A percentile compares a stretch with the other conserved stretches of the same genome.
phyloP scores from a whole-genome alignment of 1,284 basidiomycete genomes.

The Sphagnurus paluster region DNA sequence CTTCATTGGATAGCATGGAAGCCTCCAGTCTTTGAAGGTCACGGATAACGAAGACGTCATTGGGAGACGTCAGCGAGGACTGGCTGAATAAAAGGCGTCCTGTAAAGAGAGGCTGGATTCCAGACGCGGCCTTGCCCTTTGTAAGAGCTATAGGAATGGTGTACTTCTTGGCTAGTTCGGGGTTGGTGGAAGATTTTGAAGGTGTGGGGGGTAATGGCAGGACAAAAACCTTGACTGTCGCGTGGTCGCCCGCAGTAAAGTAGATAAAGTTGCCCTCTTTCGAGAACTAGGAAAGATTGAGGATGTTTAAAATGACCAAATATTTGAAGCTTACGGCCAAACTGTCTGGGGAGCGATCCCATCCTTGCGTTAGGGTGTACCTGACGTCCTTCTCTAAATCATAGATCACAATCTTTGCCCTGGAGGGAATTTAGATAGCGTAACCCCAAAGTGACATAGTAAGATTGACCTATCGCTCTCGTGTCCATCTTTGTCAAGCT shows the following conservation, averaged over 20 bases:
- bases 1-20: conserved; percentile 35
- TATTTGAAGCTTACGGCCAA: conserved; percentile 47
- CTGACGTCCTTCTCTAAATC: conserved; percentile 65
- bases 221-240: conserved; percentile 70
- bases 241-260: conserved; percentile 74
- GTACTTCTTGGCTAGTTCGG: conserved; percentile 48
- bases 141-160: conserved; percentile 60
- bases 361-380: conserved; percentile 72
- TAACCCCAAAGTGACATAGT: conserved; percentile 2
- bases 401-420: conserved; percentile 76
- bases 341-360: conserved; percentile 77
- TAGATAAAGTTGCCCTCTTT: conserved; percentile 70
- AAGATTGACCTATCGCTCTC: conserved; percentile 70
- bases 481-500: conserved; percentile 84
- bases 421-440: conserved; percentile 26
- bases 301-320: background rate
- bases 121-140: conserved; percentile 52
- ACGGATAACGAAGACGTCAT: conserved; percentile 67
- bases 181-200: conserved; percentile 46
- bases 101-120: conserved; percentile 57
- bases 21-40: conserved; percentile 43
- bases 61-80: conserved; percentile 71
- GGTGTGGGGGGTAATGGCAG: conserved; percentile 68
- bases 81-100: conserved; percentile 66
- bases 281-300: conserved; percentile 57